Evolutionary conservation across 2,329 filamentous ascomycete genomes (phyloP).

Genomic region (Thielaviopsis musarum): DNA sequence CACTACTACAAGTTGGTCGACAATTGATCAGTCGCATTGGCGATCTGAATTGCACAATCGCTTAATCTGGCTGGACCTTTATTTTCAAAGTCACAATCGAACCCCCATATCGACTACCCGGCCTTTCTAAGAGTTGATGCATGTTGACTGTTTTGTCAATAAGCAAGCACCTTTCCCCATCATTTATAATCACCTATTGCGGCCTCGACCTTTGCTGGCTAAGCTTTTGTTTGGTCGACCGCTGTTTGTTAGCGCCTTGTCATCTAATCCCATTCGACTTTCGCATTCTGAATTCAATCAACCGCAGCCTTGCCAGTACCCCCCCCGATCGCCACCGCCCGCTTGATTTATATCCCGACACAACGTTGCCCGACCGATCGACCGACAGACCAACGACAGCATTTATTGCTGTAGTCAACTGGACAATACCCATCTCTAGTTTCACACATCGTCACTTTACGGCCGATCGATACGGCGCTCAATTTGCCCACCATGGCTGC

Average conservation of each 20-base stretch:
- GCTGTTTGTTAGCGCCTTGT: not conserved
- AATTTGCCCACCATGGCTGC: conserved; percentile 18
- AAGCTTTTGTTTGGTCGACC: not conserved
- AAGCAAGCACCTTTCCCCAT: not conserved
- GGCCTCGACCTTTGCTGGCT: not conserved
- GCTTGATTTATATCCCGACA: not conserved
- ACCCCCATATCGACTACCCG: not conserved
- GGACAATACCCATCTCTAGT: not conserved
- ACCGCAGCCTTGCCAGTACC: not conserved
- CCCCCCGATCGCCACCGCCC: not conserved
- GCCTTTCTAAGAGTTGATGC: not conserved
- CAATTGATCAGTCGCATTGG: not conserved
- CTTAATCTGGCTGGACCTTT: not conserved
- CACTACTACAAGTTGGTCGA: not conserved
- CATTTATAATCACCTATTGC: not conserved
- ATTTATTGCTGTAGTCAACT: not conserved
- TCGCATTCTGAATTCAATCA: not conserved
- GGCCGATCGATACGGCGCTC: not conserved
- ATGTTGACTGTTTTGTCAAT: not conserved
- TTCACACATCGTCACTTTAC: not conserved
- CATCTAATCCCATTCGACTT: not conserved
- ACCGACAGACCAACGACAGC: not conserved
- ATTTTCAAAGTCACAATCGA: not conserved
- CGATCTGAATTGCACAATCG: not conserved
- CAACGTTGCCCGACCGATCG: not conserved